Base-by-base conservation (phyloP, 257 asterid genomes). In the Penstemon barbatus region DNA sequence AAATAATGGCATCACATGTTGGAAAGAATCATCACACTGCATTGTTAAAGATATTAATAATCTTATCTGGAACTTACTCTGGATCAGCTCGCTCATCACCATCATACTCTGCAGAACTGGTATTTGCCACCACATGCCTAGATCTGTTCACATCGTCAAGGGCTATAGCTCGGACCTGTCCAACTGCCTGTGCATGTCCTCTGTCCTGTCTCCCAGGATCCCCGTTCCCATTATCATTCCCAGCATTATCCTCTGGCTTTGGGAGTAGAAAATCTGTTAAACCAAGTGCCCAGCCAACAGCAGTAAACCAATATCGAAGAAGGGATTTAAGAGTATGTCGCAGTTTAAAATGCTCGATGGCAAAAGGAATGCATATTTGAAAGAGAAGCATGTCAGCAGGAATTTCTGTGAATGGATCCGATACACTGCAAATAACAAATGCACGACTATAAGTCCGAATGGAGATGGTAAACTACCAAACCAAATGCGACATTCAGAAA, bases 311-410 rank as follows among this genome's bases (percentile, higher is more conserved):
- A 71, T 91, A 90, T 12, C 91, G 96, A 64, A 93, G 95, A 67
- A 93, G 77, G 62, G 97, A 85, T 75, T 91, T 93, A 71, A 93
- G 88, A 40, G 97, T 91, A 66, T 87, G 89, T 65, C 99, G 88
- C 81, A 89, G 75, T 77, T 93, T 93, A 74, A 93, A 93, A 78
- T 93, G 99, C 83, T 93, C 96, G 15, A 93, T 86, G 18, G 99
- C 99, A 77, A 93, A 93, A 18, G 99, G 99, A 64, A 93, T 89
- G 85, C 99, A 93, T 83, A 93, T 93, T 88, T 93, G 99, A 74
- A 93, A 90, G 65, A 93, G 96, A 73, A 90, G 96, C 97, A 93
- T 88, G 79, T 90, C 99, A 33, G 96, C 96, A 50, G 99, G 97
- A 71, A 93, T 93, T 76, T 93, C 99, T 70, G 99, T 93, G 72